phyloP scores from a whole-genome alignment of 148 eudicot species.

The Rhododendron vialii region DNA sequence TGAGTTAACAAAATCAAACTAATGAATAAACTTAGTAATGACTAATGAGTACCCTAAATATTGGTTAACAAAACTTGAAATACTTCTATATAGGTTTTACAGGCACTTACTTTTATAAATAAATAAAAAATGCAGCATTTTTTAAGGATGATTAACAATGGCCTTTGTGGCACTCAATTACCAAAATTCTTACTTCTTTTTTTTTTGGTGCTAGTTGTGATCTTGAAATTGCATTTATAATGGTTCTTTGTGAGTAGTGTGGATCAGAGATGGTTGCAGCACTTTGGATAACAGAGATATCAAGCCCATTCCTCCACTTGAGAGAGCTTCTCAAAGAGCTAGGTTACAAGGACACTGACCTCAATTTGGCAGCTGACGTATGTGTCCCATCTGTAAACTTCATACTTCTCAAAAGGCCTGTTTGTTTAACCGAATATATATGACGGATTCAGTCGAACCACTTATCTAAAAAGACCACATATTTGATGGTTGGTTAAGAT shows the following conservation, averaged over 20 bases:
- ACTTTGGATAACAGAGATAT: constrained; percentile 69
- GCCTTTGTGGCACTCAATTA: neutral
- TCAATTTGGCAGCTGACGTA: constrained; percentile 88
- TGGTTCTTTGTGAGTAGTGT: constrained; percentile 42
- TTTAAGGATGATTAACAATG: neutral
- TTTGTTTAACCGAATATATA: neutral
- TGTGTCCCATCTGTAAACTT: constrained; percentile 17
- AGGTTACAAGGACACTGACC: constrained; percentile 64
- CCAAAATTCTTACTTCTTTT: neutral
- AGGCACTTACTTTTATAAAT: neutral
- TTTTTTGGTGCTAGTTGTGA: neutral
- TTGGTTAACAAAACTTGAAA: too few relatives aligned
- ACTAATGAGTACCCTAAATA: too few relatives aligned
- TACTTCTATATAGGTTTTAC: neutral
- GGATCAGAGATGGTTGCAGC: constrained; percentile 92
- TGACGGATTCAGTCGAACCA: too few relatives aligned
- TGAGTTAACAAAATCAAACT: too few relatives aligned
- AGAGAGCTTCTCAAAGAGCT: constrained; percentile 93
- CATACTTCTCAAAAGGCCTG: neutral
- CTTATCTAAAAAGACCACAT: too few relatives aligned
- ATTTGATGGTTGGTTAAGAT: neutral
- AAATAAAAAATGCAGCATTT: too few relatives aligned
- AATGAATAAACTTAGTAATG: too few relatives aligned
- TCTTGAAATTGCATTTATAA: neutral
- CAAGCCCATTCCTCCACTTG: constrained; percentile 79